phyloP scores from a whole-genome alignment of 805 yeast genomes.

The Candida lessepsii region DNA sequence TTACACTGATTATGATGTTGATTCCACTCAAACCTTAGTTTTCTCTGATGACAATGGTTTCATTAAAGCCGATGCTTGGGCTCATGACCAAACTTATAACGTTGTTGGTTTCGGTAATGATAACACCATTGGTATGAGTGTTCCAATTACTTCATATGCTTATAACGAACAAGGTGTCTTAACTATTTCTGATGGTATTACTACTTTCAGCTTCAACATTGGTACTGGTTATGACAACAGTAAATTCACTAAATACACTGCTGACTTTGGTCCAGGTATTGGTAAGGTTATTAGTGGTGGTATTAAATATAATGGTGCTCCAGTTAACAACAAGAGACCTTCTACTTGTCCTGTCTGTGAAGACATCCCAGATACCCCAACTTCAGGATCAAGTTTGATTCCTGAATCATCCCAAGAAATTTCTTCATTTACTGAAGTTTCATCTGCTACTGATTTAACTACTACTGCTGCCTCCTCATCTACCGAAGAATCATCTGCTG shows the following conservation, averaged over 20 bases:
- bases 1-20: constrained; percentile 16
- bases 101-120: constrained; percentile 30
- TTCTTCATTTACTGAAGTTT: constrained; percentile 2
- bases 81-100: constrained; percentile 19
- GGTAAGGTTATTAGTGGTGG: constrained; percentile 22
- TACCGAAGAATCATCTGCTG: constrained; percentile 1
- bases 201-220: constrained; percentile 18
- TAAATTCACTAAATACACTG: constrained; percentile 15
- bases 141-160: constrained; percentile 14
- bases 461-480: constrained; percentile 3
- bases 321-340: constrained; percentile 22
- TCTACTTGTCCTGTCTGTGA: constrained; percentile 21
- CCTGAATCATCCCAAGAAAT: constrained; percentile 7
- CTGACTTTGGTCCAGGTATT: constrained; percentile 19
- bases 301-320: constrained; percentile 17
- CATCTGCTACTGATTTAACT: constrained; percentile 2
- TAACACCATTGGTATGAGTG: constrained; percentile 25
- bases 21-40: constrained; percentile 17
- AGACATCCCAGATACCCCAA: constrained; percentile 17
- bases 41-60: constrained; percentile 16
- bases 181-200: constrained; percentile 13
- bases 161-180: constrained; percentile 16
- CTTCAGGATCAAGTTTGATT: constrained; percentile 12
- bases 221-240: constrained; percentile 23
- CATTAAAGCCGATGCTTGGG: constrained; percentile 18